A percentile compares a stretch with the other conserved stretches of the same genome.
phyloP scores from a whole-genome alignment of 2,329 filamentous ascomycete species.

The Phyllosticta capitalensis region DNA sequence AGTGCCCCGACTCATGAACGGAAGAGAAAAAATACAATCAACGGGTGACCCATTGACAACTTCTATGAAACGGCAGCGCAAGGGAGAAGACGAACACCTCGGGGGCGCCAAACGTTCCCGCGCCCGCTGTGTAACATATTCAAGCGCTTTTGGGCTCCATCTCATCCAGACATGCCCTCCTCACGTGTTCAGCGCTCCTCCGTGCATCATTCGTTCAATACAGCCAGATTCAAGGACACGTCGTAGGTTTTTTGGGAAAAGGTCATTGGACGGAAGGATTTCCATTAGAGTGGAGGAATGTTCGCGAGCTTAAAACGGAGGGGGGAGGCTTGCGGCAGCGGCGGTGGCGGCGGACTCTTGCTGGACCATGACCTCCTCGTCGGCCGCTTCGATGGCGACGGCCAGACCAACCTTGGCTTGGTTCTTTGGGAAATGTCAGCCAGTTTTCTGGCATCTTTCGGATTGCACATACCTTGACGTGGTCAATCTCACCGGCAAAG shows the following conservation, averaged over 20 bases:
- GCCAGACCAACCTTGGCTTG: constrained; percentile 89
- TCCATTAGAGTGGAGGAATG: background rate
- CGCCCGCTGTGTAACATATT: background rate
- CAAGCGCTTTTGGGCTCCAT: background rate
- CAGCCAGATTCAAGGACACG: constrained; percentile 18
- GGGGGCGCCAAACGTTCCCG: background rate
- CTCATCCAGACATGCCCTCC: too few relatives aligned
- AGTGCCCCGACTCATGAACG: too few relatives aligned
- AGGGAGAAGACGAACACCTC: too few relatives aligned
- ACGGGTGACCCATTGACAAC: background rate
- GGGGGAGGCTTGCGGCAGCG: constrained; percentile 22
- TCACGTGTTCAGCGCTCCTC: constrained; percentile 9
- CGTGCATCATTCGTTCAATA: constrained; percentile 29
- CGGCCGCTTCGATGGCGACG: constrained; percentile 52
- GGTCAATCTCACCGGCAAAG: constrained; percentile 93
- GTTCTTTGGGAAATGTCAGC: constrained; percentile 50
- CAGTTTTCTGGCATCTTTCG: background rate
- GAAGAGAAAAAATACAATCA: background rate
- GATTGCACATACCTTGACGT: constrained; percentile 68
- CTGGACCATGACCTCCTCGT: constrained; percentile 33
- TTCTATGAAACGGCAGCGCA: background rate
- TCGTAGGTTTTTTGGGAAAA: constrained; percentile 14
- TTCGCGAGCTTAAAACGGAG: constrained; percentile 29
- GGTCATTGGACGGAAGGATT: constrained; percentile 10
- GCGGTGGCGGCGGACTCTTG: constrained; percentile 25